phyloP scores from a whole-genome alignment of 164 flowering plant genomes.

The Magnolia changhungtana region DNA sequence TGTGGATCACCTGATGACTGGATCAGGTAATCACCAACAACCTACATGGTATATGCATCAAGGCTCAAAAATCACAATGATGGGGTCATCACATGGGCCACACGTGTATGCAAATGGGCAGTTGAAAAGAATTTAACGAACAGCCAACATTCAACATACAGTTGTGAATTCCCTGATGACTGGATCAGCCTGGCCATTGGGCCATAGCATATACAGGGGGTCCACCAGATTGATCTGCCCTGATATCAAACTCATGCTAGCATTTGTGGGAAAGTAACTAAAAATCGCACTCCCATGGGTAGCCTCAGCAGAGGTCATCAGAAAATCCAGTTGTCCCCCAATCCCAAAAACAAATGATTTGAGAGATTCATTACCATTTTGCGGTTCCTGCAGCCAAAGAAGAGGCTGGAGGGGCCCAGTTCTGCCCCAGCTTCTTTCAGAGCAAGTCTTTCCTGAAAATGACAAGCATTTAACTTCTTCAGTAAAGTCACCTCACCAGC shows the following conservation, averaged over 20 bases:
- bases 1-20: too few relatives aligned
- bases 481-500: background rate
- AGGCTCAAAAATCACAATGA: background rate
- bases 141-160: background rate
- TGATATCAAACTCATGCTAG: background rate
- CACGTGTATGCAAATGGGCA: background rate
- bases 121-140: background rate
- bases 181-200: too few relatives aligned
- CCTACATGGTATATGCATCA: background rate
- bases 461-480: background rate
- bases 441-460: constrained; percentile 79
- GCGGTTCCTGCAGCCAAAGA: constrained; percentile 95
- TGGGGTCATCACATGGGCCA: background rate
- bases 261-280: background rate
- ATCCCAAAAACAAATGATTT: background rate
- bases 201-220: too few relatives aligned
- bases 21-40: too few relatives aligned
- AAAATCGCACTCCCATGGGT: background rate
- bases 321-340: background rate
- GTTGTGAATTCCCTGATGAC: too few relatives aligned
- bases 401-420: constrained; percentile 69
- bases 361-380: constrained; percentile 43
- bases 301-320: background rate
- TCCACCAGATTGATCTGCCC: background rate
- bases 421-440: constrained; percentile 75